phyloP scores from a whole-genome alignment of 768 basidiomycete genomes.

The Pleurotus pulmonarius region DNA sequence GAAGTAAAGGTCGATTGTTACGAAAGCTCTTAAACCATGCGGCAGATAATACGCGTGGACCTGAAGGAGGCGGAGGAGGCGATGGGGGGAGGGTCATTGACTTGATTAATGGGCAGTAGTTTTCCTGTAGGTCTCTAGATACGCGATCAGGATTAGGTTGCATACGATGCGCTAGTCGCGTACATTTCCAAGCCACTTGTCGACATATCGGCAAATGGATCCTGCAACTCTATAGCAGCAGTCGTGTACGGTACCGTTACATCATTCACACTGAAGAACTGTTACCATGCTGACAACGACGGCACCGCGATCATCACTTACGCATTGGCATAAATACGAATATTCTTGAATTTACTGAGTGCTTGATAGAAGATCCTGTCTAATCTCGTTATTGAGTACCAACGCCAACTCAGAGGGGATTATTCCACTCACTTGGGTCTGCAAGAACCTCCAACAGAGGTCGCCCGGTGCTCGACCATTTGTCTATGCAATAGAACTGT shows the following conservation, averaged over 20 bases:
- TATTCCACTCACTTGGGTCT: constrained; percentile 56
- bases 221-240: constrained; percentile 63
- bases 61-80: constrained; percentile 35
- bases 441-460: constrained; percentile 75
- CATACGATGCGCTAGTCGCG: constrained; percentile 15
- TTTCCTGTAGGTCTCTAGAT: constrained; percentile 49
- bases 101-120: constrained; percentile 55
- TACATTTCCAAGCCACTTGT: constrained; percentile 63
- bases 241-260: constrained; percentile 81
- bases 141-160: constrained; percentile 3
- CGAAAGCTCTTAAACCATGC: constrained; percentile 43
- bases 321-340: constrained; percentile 82
- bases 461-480: constrained; percentile 64
- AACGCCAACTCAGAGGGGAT: too few relatives aligned
- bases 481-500: constrained; percentile 72
- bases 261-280: constrained; percentile 55
- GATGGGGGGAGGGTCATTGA: constrained; percentile 42
- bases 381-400: constrained; percentile 16
- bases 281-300: not conserved
- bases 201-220: constrained; percentile 58
- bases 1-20: constrained; percentile 41
- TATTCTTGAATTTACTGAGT: constrained; percentile 58
- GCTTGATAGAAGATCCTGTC: constrained; percentile 76
- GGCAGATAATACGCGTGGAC: constrained; percentile 34
- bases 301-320: constrained; percentile 28